Evolutionary conservation across 768 basidiomycete species (phyloP), one percentile per base, ranked within the genome.

Genomic region (Mycena belliarum): DNA sequence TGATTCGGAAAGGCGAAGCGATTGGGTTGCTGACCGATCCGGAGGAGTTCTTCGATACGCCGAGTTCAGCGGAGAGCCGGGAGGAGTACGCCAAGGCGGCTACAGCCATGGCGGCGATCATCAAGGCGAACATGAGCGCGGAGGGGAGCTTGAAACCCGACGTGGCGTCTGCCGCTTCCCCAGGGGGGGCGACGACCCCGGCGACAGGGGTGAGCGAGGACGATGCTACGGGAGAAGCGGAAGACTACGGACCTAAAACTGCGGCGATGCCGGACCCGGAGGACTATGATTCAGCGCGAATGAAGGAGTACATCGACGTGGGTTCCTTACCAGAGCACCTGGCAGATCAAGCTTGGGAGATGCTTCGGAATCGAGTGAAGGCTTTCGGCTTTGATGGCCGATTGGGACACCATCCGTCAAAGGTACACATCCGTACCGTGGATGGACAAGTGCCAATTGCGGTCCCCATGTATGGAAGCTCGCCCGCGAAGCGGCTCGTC

Each of bases 171-270:
- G n/a, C n/a, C n/a, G n/a, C n/a, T n/a, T n/a, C n/a, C n/a, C n/a
- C n/a, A 32, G 29, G 7, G 29, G 29, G 12, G 29, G 12, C 6
- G 12, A 12, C 29, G 12, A 32, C 29, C 29, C n/a, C n/a, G n/a
- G n/a, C n/a, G 29, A 32, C 6, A 32, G 29, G 12, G 12, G 29
- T 12, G 6, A 12, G 29, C 7, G 12, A 32, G 11, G 12, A 2
- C n/a, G n/a, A n/a, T n/a, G n/a, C n/a, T n/a, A n/a, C n/a, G 47
- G 23, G 3, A 9, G 23, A 12, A 16, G 24, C 14, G 23, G 47
- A 49, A 14, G 47, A 49, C 8, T 49, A 49, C 32, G 47, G 47
- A 21, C 47, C 47, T 6, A 49, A 49, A n/a, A 49, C 47, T n/a
- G 47, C 33, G n/a, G 47, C 47, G 4, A 49, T 49, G 47, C 47